Percentiles rank a stretch among this genome's conserved stretches.
phyloP scores from a whole-genome alignment of 805 yeast species.

The Candida germanica region DNA sequence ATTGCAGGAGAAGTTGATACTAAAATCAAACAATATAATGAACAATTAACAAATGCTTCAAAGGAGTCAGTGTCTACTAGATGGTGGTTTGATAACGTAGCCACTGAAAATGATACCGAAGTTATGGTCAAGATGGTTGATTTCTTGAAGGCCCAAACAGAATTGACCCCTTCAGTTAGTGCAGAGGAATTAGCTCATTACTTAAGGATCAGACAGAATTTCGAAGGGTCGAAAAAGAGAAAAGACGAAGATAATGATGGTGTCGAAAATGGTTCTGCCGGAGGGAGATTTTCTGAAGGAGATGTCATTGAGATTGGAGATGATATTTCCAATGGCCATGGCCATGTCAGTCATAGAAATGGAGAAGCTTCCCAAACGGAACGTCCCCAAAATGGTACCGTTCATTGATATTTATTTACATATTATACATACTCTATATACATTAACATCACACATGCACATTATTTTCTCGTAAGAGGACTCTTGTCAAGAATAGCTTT shows the following conservation, averaged over 20 bases:
- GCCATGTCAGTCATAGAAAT: background rate
- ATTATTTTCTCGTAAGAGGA: conserved; percentile 18
- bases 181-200: conserved; percentile 85
- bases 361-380: conserved; percentile 2
- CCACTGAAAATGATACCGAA: conserved; percentile 60
- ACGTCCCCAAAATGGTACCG: too few species aligned
- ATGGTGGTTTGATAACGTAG: conserved; percentile 88
- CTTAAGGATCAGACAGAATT: conserved; percentile 69
- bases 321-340: too few species aligned
- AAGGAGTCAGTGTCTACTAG: conserved; percentile 56
- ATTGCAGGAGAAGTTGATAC: conserved; percentile 73
- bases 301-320: too few species aligned
- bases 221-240: conserved; percentile 66
- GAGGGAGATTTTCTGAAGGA: too few species aligned
- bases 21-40: conserved; percentile 55
- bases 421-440: too few species aligned
- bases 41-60: conserved; percentile 13
- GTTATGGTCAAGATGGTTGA: conserved; percentile 72
- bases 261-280: background rate
- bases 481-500: conserved; percentile 40
- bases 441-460: too few species aligned
- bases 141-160: conserved; percentile 70
- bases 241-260: conserved; percentile 14
- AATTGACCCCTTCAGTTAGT: conserved; percentile 81
- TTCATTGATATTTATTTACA: too few species aligned